These are phyloP conservation scores for Penicillium sp. DNA, from an alignment of 2,329 filamentous ascomycete species.

Conservation along the genomic window DNA sequence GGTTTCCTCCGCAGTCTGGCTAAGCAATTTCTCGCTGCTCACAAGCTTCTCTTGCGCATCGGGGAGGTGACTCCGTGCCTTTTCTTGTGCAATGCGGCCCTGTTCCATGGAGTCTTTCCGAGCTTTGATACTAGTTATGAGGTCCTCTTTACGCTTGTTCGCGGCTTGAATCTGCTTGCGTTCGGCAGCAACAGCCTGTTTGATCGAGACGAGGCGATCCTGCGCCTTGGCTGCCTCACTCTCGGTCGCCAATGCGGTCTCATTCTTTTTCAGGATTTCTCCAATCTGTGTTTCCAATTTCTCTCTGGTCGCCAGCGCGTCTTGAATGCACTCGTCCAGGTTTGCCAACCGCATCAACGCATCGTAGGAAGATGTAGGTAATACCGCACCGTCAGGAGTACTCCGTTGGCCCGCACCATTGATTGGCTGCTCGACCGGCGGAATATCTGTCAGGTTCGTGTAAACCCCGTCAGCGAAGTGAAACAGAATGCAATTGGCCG, in stretches of 20 bases:
- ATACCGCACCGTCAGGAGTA: slow-evolving; percentile 50
- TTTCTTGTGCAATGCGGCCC: slow-evolving; percentile 62
- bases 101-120: slow-evolving; percentile 68
- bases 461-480: slow-evolving; percentile 87
- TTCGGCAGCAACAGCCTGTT: slow-evolving; percentile 62
- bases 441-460: slow-evolving; percentile 69
- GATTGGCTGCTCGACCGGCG: slow-evolving; percentile 42
- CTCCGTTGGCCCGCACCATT: slow-evolving; percentile 14
- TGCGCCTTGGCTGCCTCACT: slow-evolving; percentile 40
- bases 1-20: slow-evolving; percentile 63
- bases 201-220: slow-evolving; percentile 43
- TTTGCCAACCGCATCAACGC: slow-evolving; percentile 85
- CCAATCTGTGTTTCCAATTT: slow-evolving; percentile 79
- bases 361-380: slow-evolving; percentile 80
- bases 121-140: slow-evolving; percentile 65
- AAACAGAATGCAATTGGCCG: slow-evolving; percentile 79
- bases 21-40: slow-evolving; percentile 57
- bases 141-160: slow-evolving; percentile 64
- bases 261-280: slow-evolving; percentile 43
- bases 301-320: slow-evolving; percentile 76
- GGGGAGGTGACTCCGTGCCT: slow-evolving; percentile 61
- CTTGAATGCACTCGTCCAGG: slow-evolving; percentile 86
- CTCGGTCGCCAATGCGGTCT: slow-evolving; percentile 30
- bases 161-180: slow-evolving; percentile 65
- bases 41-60: slow-evolving; percentile 62